Conservation (phyloP, 352 stramenopile genomes). For the Globisporangium barbulae region DNA sequence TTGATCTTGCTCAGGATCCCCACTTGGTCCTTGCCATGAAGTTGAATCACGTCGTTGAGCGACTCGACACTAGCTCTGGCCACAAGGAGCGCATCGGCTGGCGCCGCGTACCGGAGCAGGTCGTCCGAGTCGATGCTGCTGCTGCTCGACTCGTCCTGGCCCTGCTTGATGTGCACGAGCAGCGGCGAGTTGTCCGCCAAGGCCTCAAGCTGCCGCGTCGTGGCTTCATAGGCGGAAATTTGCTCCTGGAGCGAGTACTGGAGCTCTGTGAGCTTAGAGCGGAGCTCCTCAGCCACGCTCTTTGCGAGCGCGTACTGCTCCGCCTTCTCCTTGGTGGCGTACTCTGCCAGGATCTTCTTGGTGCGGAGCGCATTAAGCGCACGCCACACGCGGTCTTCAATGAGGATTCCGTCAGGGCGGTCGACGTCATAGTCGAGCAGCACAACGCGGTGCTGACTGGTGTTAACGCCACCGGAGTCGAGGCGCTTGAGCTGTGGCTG, state of each 20-base stretch:
- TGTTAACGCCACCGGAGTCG: background rate
- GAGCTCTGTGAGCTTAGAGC: slow-evolving; percentile 39
- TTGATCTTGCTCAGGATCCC: slow-evolving; percentile 86
- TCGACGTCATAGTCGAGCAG: slow-evolving; percentile 73
- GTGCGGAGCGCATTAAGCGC: slow-evolving; percentile 56
- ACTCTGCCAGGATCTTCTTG: slow-evolving; percentile 67
- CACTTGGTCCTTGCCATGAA: slow-evolving; percentile 86
- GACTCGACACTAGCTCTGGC: slow-evolving; percentile 71
- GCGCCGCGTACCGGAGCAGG: slow-evolving; percentile 18
- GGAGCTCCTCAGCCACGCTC: slow-evolving; percentile 54
- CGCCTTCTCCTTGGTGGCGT: slow-evolving; percentile 42
- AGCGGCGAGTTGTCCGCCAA: slow-evolving; percentile 69
- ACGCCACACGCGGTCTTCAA: slow-evolving; percentile 69
- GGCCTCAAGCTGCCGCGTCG: slow-evolving; percentile 27
- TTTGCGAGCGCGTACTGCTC: slow-evolving; percentile 50
- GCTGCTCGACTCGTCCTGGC: slow-evolving; percentile 82
- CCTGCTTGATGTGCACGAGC: slow-evolving; percentile 89
- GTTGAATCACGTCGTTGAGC: slow-evolving; percentile 85
- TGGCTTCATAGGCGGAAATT: slow-evolving; percentile 2
- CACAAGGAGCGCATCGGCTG: slow-evolving; percentile 66
- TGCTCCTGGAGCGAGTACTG: slow-evolving; percentile 31
- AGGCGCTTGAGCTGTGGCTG: slow-evolving; percentile 21
- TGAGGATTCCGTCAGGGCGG: slow-evolving; percentile 53
- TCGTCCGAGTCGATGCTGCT: slow-evolving; percentile 53
- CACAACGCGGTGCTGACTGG: slow-evolving; percentile 33